Evolutionary conservation across 805 yeast genomes (phyloP).

Genomic region (Diddensiella transvaalensis): DNA sequence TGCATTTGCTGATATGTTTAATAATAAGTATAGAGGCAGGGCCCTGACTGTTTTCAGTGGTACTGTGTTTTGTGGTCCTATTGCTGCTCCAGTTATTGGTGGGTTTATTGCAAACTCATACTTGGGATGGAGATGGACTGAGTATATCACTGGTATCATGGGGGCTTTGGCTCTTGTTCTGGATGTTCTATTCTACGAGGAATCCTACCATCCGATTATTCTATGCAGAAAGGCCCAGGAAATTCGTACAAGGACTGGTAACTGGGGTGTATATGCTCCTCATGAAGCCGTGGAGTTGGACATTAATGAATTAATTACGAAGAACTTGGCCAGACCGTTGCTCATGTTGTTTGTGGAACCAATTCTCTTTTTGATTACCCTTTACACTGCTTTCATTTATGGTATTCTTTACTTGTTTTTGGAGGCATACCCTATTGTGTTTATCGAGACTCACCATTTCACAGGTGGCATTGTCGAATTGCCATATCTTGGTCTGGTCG

Average conservation of each 20-base stretch:
- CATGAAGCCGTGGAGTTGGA: conserved; percentile 61
- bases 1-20: conserved; percentile 76
- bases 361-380: conserved; percentile 59
- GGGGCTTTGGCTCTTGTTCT: conserved; percentile 42
- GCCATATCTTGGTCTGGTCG: conserved; percentile 73
- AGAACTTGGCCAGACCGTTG: conserved; percentile 66
- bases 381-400: conserved; percentile 75
- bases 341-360: conserved; percentile 68
- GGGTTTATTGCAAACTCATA: conserved; percentile 58
- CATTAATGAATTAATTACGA: conserved; percentile 55
- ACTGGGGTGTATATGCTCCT: conserved; percentile 79
- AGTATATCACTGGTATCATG: conserved; percentile 65
- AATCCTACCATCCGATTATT: conserved; percentile 70
- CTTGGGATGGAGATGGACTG: conserved; percentile 83
- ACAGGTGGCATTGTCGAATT: conserved; percentile 60
- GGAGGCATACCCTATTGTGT: conserved; percentile 73
- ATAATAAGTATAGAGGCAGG: conserved; percentile 62
- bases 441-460: conserved; percentile 59
- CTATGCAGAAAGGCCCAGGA: conserved; percentile 58
- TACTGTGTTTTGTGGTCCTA: conserved; percentile 75
- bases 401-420: conserved; percentile 73
- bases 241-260: conserved; percentile 65
- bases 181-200: conserved; percentile 49
- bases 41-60: conserved; percentile 70
- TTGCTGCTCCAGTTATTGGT: conserved; percentile 77